Conservation (phyloP, 2,329 filamentous ascomycete species). For the Neophaeococcomyces mojaviensis region DNA sequence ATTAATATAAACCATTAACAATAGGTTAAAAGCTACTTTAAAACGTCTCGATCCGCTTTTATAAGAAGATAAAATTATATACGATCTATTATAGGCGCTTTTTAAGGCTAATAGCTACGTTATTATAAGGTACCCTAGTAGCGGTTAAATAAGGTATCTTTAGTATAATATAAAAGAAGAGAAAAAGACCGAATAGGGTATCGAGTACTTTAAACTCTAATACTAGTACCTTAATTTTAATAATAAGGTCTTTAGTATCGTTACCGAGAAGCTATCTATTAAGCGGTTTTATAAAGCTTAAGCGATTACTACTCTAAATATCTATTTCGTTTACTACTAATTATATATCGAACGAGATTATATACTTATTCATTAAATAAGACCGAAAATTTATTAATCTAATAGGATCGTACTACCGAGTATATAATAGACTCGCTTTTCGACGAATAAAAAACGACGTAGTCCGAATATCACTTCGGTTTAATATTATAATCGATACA, state of each 20-base stretch:
- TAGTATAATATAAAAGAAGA: constrained; percentile 20
- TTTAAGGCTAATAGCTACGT: constrained; percentile 29
- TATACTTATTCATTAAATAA: constrained; percentile 22
- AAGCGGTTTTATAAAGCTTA: constrained; percentile 25
- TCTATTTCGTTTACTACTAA: constrained; percentile 29
- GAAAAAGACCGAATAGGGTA: constrained; percentile 15
- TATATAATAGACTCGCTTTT: constrained; percentile 29
- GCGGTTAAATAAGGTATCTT: constrained; percentile 14
- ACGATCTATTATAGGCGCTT: constrained; percentile 30
- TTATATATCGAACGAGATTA: constrained; percentile 17
- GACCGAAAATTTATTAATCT: constrained; percentile 26
- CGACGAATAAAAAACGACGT: constrained; percentile 24
- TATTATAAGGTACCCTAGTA: constrained; percentile 20
- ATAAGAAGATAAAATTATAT: constrained; percentile 27
- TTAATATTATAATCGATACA: constrained; percentile 26
- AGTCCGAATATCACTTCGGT: constrained; percentile 19
- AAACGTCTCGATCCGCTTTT: constrained; percentile 26
- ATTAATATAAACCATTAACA: constrained; percentile 25
- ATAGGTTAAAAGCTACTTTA: constrained; percentile 16
- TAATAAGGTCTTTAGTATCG: constrained; percentile 23
- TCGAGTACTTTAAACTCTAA: constrained; percentile 24
- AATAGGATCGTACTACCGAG: constrained; percentile 23
- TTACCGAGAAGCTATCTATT: constrained; percentile 22
- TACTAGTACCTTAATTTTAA: constrained; percentile 27
- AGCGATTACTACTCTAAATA: constrained; percentile 26